Base-by-base conservation (phyloP, 2,329 filamentous ascomycete species). In the Helminthosporium solani region DNA sequence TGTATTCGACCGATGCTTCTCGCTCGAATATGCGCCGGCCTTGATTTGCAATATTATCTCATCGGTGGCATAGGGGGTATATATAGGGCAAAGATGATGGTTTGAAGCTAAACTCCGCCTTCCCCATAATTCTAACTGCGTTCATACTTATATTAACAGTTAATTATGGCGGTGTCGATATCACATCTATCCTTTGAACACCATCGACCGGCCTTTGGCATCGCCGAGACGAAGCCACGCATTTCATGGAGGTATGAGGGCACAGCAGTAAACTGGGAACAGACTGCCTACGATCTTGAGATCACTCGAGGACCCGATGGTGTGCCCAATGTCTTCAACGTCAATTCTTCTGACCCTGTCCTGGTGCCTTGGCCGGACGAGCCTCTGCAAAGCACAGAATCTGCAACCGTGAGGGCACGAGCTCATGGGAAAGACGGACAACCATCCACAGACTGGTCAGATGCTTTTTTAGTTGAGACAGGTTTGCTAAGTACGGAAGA, bases 221-320 rank as follows among this genome's bases (percentile, higher is more conserved):
- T 78, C 21, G 72, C 65, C 2, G 74, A 78, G 43, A 54, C 63
- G 0, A 42, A 61, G 8, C 76, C 76, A 7, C 67, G 76, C 0
- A 71, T 79, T 34, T 77, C 75, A 1, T 79, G 76, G 75, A 55
- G 68, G 3, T 76, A 78, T 36, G 63, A 64, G 3, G 71, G 72
- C 2, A 57, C 66, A 6, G 67, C 61, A 7, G 35, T 60, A 0
- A 57, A 74, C 48, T 78, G 75, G 75, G 63, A 65, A 3, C 76
- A 78, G 50, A 63, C 55, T 5, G 58, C 66, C 7, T 78, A 78
- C 34, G 73, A 75, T 3, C 49, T 79, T 2, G 70, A 78, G 44
- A 60, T 78, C 8, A 52, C 52, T 2, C 64, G 64, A 3, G 41
- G 40, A 21, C 27, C 33, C 3, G 48, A 57, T 25, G 54, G 54